These are phyloP conservation scores for Lentinula detonsa DNA, from an alignment of 768 basidiomycete species.

Conservation along the genomic window DNA sequence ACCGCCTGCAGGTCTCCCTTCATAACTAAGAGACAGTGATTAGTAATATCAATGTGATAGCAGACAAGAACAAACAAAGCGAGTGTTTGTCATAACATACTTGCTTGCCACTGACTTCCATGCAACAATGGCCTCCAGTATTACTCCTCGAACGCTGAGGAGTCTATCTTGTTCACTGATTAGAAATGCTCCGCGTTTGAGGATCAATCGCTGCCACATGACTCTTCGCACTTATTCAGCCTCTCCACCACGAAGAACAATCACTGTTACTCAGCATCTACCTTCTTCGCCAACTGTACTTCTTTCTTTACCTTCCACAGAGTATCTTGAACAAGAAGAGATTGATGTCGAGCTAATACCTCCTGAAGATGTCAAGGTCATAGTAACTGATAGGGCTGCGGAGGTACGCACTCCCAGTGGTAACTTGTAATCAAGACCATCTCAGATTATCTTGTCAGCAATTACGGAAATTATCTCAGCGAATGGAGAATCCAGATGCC, in stretches of 20 bases:
- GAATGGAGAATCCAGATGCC: conserved; percentile 54
- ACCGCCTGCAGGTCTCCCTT: too few species aligned
- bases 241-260: conserved; percentile 14
- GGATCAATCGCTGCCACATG: background rate
- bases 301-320: conserved; percentile 41
- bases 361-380: conserved; percentile 44
- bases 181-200: background rate
- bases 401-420: conserved; percentile 39
- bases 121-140: conserved; percentile 3
- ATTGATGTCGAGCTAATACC: conserved; percentile 57
- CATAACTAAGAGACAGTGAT: too few species aligned
- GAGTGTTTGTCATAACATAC: too few species aligned
- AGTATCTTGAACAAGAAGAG: conserved; percentile 55
- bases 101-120: background rate
- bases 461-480: conserved; percentile 63
- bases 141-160: background rate
- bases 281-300: conserved; percentile 42
- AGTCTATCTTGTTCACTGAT: background rate
- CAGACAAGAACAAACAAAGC: too few species aligned
- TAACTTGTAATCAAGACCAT: background rate
- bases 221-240: conserved; percentile 14
- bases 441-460: conserved; percentile 41
- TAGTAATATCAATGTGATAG: too few species aligned
- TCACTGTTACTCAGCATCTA: conserved; percentile 36
- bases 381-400: conserved; percentile 69